Base-by-base conservation (phyloP, 495 filamentous ascomycete species). In the Annulohypoxylon moriforme region DNA sequence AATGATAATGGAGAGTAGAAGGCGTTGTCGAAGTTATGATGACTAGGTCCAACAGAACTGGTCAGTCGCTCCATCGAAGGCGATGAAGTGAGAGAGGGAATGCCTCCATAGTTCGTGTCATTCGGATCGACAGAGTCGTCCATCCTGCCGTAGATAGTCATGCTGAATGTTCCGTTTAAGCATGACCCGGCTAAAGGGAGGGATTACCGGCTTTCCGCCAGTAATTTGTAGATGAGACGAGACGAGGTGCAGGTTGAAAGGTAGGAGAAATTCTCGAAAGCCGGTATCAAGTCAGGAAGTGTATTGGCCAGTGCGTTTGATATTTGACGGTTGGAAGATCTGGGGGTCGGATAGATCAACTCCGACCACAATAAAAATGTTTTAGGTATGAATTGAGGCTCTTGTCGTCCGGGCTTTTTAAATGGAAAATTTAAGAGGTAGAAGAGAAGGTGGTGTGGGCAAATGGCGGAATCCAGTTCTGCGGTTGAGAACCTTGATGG, bases 401-500 rank as follows among this genome's bases (percentile, higher is more conserved):
- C 64, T 63, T 53, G 24, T 67, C 42, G 44, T 49, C 46, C 64
- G 25, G 56, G 34, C 59, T 24, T 50, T 33, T 42, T 14, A 49
- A 49, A 29, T 16, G 24, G 34, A 56, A 52, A 60, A 49, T 25
- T 55, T 29, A 49, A 42, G 34, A 44, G 53, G 47, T 44, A 3
- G 49, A 7, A 60, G 56, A 40, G 42, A 31, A 18, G 47, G 47
- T 50, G 49, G 60, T 66, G 69, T 68, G 69, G 69, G 46, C 55
- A 64, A 60, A 68, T 40, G 69, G 64, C 47, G 47, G 52, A 57
- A 31, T 64, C 31, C 34, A 64, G 63, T 46, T 64, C 24, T 57
- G 53, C 22, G 58, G 60, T 60, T 68, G 71, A 74, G 71, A 66
- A 74, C 71, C 71, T 70, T 74, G 71, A 74, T 70, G 71, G 71